phyloP scores from a whole-genome alignment of 2,329 filamentous ascomycete genomes.

The Monosporascus sp. region DNA sequence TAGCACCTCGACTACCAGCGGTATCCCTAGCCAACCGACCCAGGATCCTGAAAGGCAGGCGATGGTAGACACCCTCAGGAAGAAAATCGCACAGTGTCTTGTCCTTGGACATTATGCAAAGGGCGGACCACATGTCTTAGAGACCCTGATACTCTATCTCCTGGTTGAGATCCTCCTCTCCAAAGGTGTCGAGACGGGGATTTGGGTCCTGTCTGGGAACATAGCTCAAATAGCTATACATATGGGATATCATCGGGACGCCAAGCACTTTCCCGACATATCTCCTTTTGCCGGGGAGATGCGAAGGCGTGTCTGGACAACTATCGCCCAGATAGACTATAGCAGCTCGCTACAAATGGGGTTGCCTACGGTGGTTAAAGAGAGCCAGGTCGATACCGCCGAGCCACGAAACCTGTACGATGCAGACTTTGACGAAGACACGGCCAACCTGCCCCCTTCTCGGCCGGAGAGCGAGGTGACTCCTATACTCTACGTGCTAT shows the following conservation, averaged over 20 bases:
- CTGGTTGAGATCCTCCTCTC: background rate
- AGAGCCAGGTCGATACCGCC: constrained; percentile 32
- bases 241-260: constrained; percentile 40
- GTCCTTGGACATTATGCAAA: constrained; percentile 4
- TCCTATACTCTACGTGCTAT: constrained; percentile 16
- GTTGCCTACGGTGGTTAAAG: constrained; percentile 35
- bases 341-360: constrained; percentile 37
- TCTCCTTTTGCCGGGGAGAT: constrained; percentile 39
- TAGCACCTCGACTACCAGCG: constrained; percentile 2
- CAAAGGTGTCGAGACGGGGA: constrained; percentile 21
- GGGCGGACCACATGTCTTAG: constrained; percentile 9
- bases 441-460: constrained; percentile 30
- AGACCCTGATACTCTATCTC: constrained; percentile 25
- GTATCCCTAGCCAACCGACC: background rate
- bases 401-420: constrained; percentile 39
- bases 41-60: background rate
- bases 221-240: constrained; percentile 25
- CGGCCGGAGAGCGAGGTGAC: constrained; percentile 26
- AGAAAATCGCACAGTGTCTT: constrained; percentile 30
- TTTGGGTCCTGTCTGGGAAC: constrained; percentile 30
- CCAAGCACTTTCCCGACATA: constrained; percentile 34
- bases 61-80: constrained; percentile 14
- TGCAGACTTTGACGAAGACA: constrained; percentile 32
- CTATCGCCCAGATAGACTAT: constrained; percentile 35
- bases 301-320: constrained; percentile 37